A percentile compares a stretch with the other conserved stretches of the same genome.
These are phyloP conservation scores for Polytrichum formosum DNA, from an alignment of 225 moss, liverwort and hornwort genomes.

Conservation along the genomic window DNA sequence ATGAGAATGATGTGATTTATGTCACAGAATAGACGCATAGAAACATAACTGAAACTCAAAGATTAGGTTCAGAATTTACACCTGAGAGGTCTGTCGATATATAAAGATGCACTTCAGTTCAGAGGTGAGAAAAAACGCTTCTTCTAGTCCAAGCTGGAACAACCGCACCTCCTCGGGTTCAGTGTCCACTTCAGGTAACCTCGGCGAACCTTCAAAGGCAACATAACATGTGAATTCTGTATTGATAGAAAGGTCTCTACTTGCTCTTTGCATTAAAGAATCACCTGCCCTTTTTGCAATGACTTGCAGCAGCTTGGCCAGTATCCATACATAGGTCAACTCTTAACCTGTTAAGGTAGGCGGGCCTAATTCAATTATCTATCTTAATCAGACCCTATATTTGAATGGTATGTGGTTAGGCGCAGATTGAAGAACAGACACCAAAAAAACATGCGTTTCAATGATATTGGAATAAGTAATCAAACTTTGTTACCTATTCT, in stretches of 20 bases:
- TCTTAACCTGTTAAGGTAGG: background rate
- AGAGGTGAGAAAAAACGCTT: constrained; percentile 76
- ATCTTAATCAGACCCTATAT: no score
- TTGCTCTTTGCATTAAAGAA: background rate
- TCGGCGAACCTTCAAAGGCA: constrained; percentile 43
- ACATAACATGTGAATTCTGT: background rate
- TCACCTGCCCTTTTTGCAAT: background rate
- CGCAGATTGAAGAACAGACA: no score
- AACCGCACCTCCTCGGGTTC: constrained; percentile 37
- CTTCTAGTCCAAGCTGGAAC: constrained; percentile 80
- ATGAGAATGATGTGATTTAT: background rate
- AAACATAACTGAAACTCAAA: background rate
- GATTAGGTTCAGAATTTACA: constrained; percentile 3
- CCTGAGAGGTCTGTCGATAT: constrained; percentile 48
- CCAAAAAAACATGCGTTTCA: no score
- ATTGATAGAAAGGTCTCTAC: background rate
- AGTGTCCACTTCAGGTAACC: constrained; percentile 27
- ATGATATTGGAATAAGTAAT: no score
- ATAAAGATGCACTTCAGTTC: constrained; percentile 60
- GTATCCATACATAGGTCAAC: no score
- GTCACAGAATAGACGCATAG: background rate
- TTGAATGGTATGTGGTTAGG: no score
- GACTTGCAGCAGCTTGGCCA: no score
- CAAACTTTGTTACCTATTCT: no score
- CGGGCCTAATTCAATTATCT: no score